Base-by-base conservation (phyloP, 495 filamentous ascomycete genomes). In the Aspergillus funiculosus region DNA sequence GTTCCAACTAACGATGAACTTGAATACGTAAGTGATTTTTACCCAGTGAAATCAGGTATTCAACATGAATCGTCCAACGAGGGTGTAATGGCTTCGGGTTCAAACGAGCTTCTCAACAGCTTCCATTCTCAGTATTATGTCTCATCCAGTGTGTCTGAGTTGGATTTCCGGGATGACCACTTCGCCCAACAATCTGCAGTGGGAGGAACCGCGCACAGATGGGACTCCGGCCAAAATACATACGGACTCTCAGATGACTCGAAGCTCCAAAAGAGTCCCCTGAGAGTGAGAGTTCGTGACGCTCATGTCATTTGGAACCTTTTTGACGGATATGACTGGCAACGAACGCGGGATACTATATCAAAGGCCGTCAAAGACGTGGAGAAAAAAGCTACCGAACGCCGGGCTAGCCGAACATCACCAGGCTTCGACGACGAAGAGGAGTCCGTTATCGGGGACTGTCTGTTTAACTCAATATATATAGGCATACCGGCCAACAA, bases 291-390 rank as follows among this genome's bases (percentile, higher is more conserved):
- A 24, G 74, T 96, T 11, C 80, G 87, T 4, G 89, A 95, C 61
- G 81, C 94, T 10, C 87, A 97, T 60, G 69, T 95, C 35, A 94
- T 97, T 50, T 99, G 94, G 94, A 95, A 99, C 60, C 70, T 99
- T 1, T 95, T 89, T 60, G 94, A 99, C 66, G 94, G 94, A 5
- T 99, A 94, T 59, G 94, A 99, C 63, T 99, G 94, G 94, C 80
- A 81, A 53, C 72, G 78, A 21, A 97, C 92, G 0, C 71, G 90
- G 36, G 88, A 95, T 46, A 81, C 82, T 3, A 94, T 95, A 54
- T 79, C 82, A 18, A 82, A 88, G 55, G 89, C 86, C 10, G 88
- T 97, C 5, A 77, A 89, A 46, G 81, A 92, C 22, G 82, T 97
- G 1, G 88, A 97, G 59, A 72, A 68, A 22, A 86, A 82, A 54